These are phyloP conservation scores for Iberis pinnata DNA, from an alignment of 345 rosid species.

Conservation along the genomic window DNA sequence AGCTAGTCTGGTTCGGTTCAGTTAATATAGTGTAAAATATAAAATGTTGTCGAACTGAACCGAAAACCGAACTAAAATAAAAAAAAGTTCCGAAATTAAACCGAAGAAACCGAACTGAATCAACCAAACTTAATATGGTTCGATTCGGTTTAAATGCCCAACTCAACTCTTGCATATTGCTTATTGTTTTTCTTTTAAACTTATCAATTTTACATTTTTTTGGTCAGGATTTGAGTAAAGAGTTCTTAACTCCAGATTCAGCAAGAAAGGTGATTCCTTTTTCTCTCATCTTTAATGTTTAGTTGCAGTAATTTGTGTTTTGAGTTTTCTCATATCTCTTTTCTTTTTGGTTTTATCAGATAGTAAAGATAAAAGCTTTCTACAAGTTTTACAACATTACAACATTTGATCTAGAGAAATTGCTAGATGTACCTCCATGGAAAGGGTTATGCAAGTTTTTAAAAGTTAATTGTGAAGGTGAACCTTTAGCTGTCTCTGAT, in stretches of 20 bases:
- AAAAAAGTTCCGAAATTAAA: no score
- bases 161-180: background rate
- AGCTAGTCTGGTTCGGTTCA: no score
- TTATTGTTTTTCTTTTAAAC: no score
- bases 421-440: conserved; percentile 63
- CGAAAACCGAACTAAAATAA: no score
- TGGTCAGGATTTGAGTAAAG: conserved; percentile 64
- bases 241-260: conserved; percentile 46
- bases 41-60: no score
- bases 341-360: conserved; percentile 24
- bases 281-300: no score
- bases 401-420: conserved; percentile 67
- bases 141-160: no score
- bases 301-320: no score
- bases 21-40: no score
- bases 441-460: conserved; percentile 74
- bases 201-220: no score
- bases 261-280: conserved; percentile 66
- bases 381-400: conserved; percentile 86
- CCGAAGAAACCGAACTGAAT: no score
- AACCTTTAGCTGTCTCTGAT: conserved; percentile 69
- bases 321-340: background rate
- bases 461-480: conserved; percentile 58
- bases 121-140: no score
- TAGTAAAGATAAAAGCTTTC: conserved; percentile 78